Evolutionary conservation across 164 flowering plant species (phyloP), one percentile per base, ranked within the genome.

Genomic region (Tinospora cordifolia): DNA sequence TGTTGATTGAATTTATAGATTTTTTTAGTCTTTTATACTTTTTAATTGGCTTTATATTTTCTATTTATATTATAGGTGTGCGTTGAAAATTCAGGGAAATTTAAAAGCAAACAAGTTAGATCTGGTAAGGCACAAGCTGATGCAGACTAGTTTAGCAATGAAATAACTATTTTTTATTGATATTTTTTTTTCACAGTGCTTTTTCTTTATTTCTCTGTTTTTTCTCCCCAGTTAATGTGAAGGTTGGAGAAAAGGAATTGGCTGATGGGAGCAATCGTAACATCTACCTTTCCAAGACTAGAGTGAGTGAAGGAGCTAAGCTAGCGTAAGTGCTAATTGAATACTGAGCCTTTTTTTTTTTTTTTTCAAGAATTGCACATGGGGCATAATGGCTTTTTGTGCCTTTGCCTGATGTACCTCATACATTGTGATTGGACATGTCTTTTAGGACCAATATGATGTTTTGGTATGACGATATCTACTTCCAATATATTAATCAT

Each of bases 251-350:
- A 78, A 87, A 79, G 71, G 87, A 80, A n/a, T 69, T 88, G 74
- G 87, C 83, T 25, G 92, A 90, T 77, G 78, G 88, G 25, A 84
- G 91, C 80, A 88, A 90, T 78, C 63, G 75, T 3, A 77, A 63
- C 65, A 63, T 71, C 49, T 66, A 63, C 41, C 22, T 67, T 49
- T 66, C 77, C 27, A 76, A 71, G 75, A 78, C 47, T 67, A 72
- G 70, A 36, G 49, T 14, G 40, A 69, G 8, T 25, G 76, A 75
- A 72, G 80, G 74, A 46, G 76, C 82, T 27, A 83, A 78, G 69
- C 51, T 62, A 65, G 39, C 19, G 91, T 86, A 65, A 81, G 88
- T 84, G 59, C 25, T 36, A 59, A 27, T 49, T 49, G 58, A 9
- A 15, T 39, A 47, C 19, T 44, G 38, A 47, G 25, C 49, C n/a